Evolutionary conservation across 2,329 filamentous ascomycete species (phyloP).

Genomic region (Stagonosporopsis tanaceti): DNA sequence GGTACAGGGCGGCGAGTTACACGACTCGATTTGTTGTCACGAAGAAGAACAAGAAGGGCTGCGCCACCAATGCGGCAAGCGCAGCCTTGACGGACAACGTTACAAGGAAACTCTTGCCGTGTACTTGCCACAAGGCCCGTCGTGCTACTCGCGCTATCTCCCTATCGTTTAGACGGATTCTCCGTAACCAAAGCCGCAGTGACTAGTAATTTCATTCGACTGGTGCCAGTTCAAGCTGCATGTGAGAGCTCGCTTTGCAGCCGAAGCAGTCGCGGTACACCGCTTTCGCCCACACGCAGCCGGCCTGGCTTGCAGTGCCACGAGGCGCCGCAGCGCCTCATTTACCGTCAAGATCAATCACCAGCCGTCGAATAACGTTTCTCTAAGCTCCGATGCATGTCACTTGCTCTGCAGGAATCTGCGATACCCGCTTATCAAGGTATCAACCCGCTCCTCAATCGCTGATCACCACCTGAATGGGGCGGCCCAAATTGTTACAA

Average conservation of each 20-base stretch:
- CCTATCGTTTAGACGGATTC: conserved; percentile 3
- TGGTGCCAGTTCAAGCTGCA: not conserved
- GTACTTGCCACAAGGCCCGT: not conserved
- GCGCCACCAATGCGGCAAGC: conserved; percentile 6
- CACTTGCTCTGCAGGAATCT: conserved; percentile 7
- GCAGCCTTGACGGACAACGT: conserved; percentile 11
- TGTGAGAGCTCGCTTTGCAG: conserved; percentile 11
- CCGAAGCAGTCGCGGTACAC: conserved; percentile 9
- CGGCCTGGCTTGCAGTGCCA: conserved; percentile 13
- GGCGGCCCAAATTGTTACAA: not conserved
- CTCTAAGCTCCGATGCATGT: conserved; percentile 14
- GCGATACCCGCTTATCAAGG: not conserved
- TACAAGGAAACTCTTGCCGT: not conserved
- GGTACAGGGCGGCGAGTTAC: conserved; percentile 9
- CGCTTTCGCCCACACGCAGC: not conserved
- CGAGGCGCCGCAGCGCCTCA: conserved; percentile 5
- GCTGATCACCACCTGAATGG: not conserved
- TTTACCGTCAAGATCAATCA: not conserved
- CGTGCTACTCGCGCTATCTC: not conserved
- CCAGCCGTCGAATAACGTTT: conserved; percentile 1
- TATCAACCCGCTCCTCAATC: not conserved
- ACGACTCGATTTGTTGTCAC: conserved; percentile 13
- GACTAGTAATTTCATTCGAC: not conserved
- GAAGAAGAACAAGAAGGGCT: conserved; percentile 4
- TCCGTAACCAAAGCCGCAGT: not conserved